Conservation (phyloP, 441 rosid genomes). For the Macaranga tanarius region DNA sequence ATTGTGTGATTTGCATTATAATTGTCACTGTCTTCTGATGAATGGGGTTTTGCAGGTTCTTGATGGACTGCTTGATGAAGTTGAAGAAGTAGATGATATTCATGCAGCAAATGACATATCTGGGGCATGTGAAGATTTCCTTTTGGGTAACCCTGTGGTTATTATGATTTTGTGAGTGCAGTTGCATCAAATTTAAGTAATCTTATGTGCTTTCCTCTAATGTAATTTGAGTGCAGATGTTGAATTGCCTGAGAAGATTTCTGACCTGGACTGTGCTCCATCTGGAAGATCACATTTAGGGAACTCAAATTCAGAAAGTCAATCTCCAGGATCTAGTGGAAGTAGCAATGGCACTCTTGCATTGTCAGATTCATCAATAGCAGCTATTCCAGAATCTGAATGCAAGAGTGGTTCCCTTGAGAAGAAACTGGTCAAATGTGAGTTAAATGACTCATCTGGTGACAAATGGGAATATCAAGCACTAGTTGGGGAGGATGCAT, state of each 20-base stretch:
- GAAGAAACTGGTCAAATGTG: conserved; percentile 30
- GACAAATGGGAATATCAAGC: conserved; percentile 27
- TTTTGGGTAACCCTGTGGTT: conserved; percentile 45
- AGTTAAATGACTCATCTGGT: conserved; percentile 24
- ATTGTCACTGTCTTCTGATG: conserved; percentile 16
- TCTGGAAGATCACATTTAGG: conserved; percentile 32
- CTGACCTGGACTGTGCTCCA: conserved; percentile 40
- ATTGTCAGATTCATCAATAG: conserved; percentile 52
- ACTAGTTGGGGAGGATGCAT: conserved; percentile 24
- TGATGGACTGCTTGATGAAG: conserved; percentile 72
- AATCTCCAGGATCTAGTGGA: conserved; percentile 65
- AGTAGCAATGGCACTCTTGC: conserved; percentile 46
- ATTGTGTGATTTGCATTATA: conserved; percentile 10
- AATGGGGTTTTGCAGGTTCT: conserved; percentile 54
- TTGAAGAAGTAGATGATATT: conserved; percentile 71
- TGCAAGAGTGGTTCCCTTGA: conserved; percentile 35
- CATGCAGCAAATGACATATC: conserved; percentile 54
- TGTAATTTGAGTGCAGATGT: conserved; percentile 45
- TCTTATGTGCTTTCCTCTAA: neutral
- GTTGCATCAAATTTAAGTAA: neutral
- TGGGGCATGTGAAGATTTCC: conserved; percentile 49
- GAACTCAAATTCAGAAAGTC: conserved; percentile 62
- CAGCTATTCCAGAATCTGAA: conserved; percentile 39
- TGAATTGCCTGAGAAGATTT: conserved; percentile 50
- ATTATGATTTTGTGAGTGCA: conserved; percentile 8